phyloP scores from a whole-genome alignment of 495 filamentous ascomycete species.

The Xylaria castorea region DNA sequence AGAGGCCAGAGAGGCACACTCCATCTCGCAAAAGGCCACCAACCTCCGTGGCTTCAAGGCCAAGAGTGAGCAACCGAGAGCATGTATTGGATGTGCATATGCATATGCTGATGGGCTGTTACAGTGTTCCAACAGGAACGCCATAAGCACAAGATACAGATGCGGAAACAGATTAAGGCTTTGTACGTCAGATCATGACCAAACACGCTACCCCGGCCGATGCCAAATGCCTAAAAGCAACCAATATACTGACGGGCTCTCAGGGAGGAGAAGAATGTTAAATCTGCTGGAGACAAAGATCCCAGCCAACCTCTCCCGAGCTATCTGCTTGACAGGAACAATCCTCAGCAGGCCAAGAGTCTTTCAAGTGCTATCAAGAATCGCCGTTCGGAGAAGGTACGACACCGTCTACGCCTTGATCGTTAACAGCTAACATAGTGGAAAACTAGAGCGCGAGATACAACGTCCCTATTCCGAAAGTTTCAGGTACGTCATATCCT shows the following conservation, averaged over 20 bases:
- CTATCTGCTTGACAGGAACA: conserved; percentile 88
- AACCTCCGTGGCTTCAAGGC: conserved; percentile 89
- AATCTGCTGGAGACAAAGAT: conserved; percentile 81
- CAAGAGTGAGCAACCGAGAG: conserved; percentile 56
- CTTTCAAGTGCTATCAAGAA: conserved; percentile 86
- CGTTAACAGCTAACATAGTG: conserved; percentile 64
- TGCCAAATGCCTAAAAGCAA: conserved; percentile 86
- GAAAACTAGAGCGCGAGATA: conserved; percentile 78
- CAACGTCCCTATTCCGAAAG: conserved; percentile 90
- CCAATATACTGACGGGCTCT: conserved; percentile 8
- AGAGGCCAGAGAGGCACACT: conserved; percentile 84
- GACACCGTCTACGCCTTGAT: neutral
- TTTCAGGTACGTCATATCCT: conserved; percentile 77
- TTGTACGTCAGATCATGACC: conserved; percentile 66
- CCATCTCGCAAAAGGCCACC: conserved; percentile 84
- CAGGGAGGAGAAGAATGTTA: conserved; percentile 88
- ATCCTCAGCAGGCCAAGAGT: conserved; percentile 87
- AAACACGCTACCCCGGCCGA: conserved; percentile 94
- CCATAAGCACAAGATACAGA: conserved; percentile 97
- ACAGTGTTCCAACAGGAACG: conserved; percentile 68
- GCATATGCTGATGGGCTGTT: conserved; percentile 5
- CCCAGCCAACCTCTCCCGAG: conserved; percentile 76
- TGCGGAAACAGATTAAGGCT: conserved; percentile 93
- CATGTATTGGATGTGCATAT: neutral
- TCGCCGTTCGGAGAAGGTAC: conserved; percentile 54